A percentile compares a stretch with the other conserved stretches of the same genome.
Evolutionary conservation across 352 stramenopile species (phyloP).

Genomic region (Pythium volutum): DNA sequence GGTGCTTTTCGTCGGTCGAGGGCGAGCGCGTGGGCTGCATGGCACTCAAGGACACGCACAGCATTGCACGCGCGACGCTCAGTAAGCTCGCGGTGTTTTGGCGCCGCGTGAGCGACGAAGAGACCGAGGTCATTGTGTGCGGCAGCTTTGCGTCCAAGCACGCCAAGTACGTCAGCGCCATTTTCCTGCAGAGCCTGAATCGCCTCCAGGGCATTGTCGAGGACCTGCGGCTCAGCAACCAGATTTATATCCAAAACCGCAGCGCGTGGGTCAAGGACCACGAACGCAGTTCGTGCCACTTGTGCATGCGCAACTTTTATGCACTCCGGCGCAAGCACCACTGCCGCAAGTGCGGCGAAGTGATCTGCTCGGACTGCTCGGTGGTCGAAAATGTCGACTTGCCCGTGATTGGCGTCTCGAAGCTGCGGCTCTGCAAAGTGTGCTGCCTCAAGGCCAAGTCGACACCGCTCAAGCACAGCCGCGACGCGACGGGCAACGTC

Average conservation of each 20-base stretch:
- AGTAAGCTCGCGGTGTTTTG: constrained; percentile 75
- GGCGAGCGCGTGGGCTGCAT: constrained; percentile 78
- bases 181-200: constrained; percentile 50
- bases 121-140: constrained; percentile 79
- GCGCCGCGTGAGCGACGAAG: constrained; percentile 57
- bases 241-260: constrained; percentile 62
- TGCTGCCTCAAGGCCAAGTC: constrained; percentile 74
- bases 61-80: constrained; percentile 48
- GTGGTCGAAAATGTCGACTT: constrained; percentile 66
- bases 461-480: constrained; percentile 52
- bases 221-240: constrained; percentile 68
- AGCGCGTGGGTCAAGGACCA: constrained; percentile 77
- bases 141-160: constrained; percentile 75
- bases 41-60: constrained; percentile 70
- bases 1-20: constrained; percentile 73
- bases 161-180: constrained; percentile 48
- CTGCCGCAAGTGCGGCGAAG: constrained; percentile 76
- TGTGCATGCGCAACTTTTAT: constrained; percentile 81
- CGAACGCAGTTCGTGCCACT: constrained; percentile 61
- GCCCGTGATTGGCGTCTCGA: constrained; percentile 72
- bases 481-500: constrained; percentile 56
- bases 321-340: constrained; percentile 74
- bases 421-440: constrained; percentile 79
- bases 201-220: constrained; percentile 65
- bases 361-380: constrained; percentile 81